Conservation (phyloP, 2,329 filamentous ascomycete species). For the Diaporthe caulivora region DNA sequence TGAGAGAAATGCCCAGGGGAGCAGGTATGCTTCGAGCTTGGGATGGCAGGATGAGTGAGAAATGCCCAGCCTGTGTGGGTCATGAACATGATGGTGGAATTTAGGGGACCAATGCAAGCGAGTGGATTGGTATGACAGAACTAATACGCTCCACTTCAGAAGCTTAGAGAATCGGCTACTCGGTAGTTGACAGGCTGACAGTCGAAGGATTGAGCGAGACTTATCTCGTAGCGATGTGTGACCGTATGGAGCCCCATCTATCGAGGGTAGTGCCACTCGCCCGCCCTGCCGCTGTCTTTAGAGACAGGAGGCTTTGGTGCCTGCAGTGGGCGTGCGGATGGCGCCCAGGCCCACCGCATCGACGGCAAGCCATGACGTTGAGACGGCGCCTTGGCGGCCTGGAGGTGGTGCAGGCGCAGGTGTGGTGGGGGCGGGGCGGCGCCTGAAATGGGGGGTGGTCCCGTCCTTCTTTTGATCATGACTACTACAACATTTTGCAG, state of each 20-base stretch:
- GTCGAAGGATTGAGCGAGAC: neutral
- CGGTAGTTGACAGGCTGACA: neutral
- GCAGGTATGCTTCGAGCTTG: neutral
- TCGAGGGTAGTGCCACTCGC: neutral
- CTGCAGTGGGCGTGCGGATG: neutral
- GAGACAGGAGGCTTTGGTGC: neutral
- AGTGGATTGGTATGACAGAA: neutral
- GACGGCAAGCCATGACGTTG: conserved; percentile 17
- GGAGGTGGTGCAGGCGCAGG: neutral
- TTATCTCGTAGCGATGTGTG: neutral
- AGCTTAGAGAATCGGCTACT: neutral
- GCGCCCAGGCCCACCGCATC: neutral
- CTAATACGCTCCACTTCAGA: neutral
- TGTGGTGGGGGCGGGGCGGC: conserved; percentile 17
- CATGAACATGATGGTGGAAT: neutral
- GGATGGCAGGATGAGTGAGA: neutral
- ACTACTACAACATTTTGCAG: conserved; percentile 15
- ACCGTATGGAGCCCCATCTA: too few relatives aligned
- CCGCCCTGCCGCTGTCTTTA: neutral
- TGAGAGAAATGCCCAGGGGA: neutral
- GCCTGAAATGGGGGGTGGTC: neutral
- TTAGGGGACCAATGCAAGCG: conserved; percentile 16
- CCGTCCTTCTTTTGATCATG: neutral
- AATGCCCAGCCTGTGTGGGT: neutral
- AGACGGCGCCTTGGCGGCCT: conserved; percentile 14